Evolutionary conservation across 495 filamentous ascomycete species (phyloP).

Genomic region (Stereocaulon alpinum): DNA sequence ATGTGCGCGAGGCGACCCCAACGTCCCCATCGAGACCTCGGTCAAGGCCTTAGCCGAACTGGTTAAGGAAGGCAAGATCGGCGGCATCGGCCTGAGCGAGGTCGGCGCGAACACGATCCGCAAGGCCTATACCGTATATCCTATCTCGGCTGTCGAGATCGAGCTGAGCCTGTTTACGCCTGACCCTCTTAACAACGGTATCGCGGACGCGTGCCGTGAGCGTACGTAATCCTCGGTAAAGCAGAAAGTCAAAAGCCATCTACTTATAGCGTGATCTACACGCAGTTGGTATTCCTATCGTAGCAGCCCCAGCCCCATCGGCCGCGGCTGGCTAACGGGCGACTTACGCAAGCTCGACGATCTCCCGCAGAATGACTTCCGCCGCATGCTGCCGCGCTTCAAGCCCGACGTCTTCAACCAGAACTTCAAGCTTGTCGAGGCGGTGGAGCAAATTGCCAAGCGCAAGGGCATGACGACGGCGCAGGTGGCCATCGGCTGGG

Average conservation of each 20-base stretch:
- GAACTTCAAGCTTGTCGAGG: constrained; percentile 60
- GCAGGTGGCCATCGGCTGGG: constrained; percentile 66
- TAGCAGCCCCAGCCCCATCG: no score
- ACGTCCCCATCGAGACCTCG: constrained; percentile 45
- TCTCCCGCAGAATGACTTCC: constrained; percentile 49
- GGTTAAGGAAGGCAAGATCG: constrained; percentile 38
- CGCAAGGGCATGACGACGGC: constrained; percentile 58
- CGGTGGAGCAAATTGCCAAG: constrained; percentile 53
- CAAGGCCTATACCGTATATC: constrained; percentile 55
- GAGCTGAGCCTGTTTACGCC: constrained; percentile 62
- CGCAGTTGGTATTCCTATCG: no score
- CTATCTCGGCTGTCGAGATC: constrained; percentile 64
- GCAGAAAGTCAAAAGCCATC: no score
- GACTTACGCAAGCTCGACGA: no score
- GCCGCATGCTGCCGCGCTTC: constrained; percentile 50
- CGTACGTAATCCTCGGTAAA: no score
- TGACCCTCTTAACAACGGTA: constrained; percentile 60
- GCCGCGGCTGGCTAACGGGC: constrained; percentile 45
- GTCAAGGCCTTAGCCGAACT: constrained; percentile 35
- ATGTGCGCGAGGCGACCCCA: constrained; percentile 58
- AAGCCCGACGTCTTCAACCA: constrained; percentile 53
- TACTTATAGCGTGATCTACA: no score
- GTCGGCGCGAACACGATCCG: constrained; percentile 63
- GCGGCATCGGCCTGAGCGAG: constrained; percentile 59
- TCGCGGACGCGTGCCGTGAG: constrained; percentile 59